Base-by-base conservation (phyloP, 768 basidiomycete genomes). In the Obba rivulosa region DNA sequence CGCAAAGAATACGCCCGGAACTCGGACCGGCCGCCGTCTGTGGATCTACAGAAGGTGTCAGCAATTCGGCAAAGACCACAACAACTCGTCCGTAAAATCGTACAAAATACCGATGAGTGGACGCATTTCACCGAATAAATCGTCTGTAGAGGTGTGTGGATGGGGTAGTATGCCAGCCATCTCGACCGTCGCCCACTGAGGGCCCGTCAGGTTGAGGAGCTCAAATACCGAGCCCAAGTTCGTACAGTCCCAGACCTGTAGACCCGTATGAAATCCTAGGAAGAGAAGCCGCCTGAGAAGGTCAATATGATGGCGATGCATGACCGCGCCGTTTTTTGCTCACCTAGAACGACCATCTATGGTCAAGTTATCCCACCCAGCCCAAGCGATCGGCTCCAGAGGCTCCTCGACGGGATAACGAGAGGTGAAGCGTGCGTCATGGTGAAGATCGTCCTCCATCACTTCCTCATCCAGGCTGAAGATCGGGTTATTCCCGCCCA, bases 241-340 rank as follows among this genome's bases (percentile, higher is more conserved):
- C 11, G 75, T 70, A 55, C 77, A 78, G 54, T 84, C 81, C 81
- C 82, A 85, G 17, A 83, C 68, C 57, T 83, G 77, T 35, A 85
- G 56, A 4, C 78, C 76, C 13, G 66, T 64, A 25, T 59, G 51
- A 59, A 83, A 84, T 4, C 73, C 80, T 14, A 83, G 65, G 43
- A 84, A 60, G 10, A 83, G 69, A 5, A 82, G 55, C 21, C 72
- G 68, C 37, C 76, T 75, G 28, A 13, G 17, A 43, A 28, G 34
- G 48, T 40, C 24, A 38, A 28, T n/a, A 23, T 43, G 9, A 38
- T 11, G 21, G 11, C 23, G 35, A 43, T 20, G 24, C 20, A 46
- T 18, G 41, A 51, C 18, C 28, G 55, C 57, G 48, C 52, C 23
- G 53, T 56, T 36, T 57, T 54, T 36, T 35, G 60, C 57, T 53